phyloP scores from a whole-genome alignment of 2,329 filamentous ascomycete genomes.

The Endothia cerciana region DNA sequence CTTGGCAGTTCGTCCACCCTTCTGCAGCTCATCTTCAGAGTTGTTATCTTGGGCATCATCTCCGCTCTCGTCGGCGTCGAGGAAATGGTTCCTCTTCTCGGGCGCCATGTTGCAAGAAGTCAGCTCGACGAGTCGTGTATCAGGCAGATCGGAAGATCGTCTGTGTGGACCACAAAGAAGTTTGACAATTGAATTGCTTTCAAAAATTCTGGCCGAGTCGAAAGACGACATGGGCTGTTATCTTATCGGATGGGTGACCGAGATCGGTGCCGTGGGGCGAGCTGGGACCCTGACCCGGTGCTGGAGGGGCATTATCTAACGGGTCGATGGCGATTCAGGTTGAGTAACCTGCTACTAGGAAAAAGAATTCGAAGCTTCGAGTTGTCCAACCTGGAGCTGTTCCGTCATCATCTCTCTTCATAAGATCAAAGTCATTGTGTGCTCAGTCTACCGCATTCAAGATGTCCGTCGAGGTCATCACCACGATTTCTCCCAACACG shows the following conservation, averaged over 20 bases:
- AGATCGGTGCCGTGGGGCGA: conserved; percentile 27
- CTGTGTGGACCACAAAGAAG: conserved; percentile 1
- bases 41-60: conserved; percentile 64
- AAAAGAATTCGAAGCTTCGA: neutral
- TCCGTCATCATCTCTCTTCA: neutral
- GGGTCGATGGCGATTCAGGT: conserved; percentile 9
- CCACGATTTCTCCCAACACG: conserved; percentile 87
- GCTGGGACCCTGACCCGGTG: neutral
- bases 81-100: conserved; percentile 73
- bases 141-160: neutral
- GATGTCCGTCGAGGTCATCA: conserved; percentile 68
- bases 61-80: conserved; percentile 64
- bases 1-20: conserved; percentile 66
- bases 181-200: conserved; percentile 15
- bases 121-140: neutral
- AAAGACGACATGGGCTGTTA: conserved; percentile 10
- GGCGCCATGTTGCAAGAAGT: conserved; percentile 56
- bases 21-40: conserved; percentile 66
- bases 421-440: neutral
- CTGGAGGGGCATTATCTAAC: conserved; percentile 19
- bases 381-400: neutral
- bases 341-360: conserved; percentile 4
- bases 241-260: conserved; percentile 26
- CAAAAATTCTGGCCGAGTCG: conserved; percentile 1
- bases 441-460: conserved; percentile 30